Base-by-base conservation (phyloP, 192 early-diverging fungal species). In the Lunasporangiospora selenospora region DNA sequence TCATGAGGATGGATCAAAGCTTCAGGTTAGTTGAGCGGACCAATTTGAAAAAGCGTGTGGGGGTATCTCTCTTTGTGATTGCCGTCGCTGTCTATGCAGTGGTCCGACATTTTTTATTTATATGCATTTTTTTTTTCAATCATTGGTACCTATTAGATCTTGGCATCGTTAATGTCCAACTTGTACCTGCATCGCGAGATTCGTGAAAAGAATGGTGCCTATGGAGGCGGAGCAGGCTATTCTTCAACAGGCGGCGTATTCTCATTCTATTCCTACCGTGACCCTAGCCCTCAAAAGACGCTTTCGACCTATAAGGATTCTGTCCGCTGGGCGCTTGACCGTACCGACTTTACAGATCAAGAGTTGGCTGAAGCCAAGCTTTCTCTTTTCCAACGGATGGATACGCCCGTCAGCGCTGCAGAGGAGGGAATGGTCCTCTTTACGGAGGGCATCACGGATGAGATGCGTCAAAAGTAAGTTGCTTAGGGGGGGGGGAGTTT, bases 181-280 rank as follows among this genome's bases (percentile, higher is more conserved):
- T 81, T 92, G 60, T 96, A 83, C 75, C 75, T 98, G n/a, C 96
- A 98, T 76, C 92, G 94, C 41, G 96, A 98, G 78, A 91, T 98
- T 46, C 89, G 96, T 63, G 96, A 98, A 65, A 95, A 93, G 82
- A 94, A 94, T 66, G 96, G 96, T 27, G 96, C 96, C 3, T 98
- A 98, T 75, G 95, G 95, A 24, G 96, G 92, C n/a, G 94, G 94
- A 11, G 87, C 93, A 2, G 54, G 65, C 2, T 95, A 90, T 76
- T 81, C 84, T n/a, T 75, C 88, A 0, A 62, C 87, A 0, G 88
- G 88, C 18, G 95, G 95, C 13, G 53, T 93, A 12, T 90, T 97
- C 58, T 89, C 89, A 2, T 92, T 97, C 77, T 94, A 81, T 58
- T 95, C 95, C 27, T 98, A 98, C 83, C 89, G 96, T 34, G 96